A percentile compares a stretch with the other conserved stretches of the same genome.
These are phyloP conservation scores for Xerocomus nothofagi DNA, from an alignment of 1,284 basidiomycete genomes.

Conservation along the genomic window DNA sequence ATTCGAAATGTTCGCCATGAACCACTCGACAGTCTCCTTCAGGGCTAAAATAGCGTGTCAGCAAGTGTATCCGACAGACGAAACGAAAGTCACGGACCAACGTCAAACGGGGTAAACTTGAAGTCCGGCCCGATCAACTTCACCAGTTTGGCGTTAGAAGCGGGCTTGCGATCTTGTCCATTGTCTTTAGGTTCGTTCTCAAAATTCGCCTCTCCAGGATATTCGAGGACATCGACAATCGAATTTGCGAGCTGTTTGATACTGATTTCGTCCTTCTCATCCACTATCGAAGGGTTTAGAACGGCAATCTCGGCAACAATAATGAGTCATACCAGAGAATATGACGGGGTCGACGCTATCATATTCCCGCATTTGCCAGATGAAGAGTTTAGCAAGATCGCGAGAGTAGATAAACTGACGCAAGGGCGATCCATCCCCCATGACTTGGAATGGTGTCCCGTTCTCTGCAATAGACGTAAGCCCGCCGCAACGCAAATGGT, in stretches of 20 bases:
- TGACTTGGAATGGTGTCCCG: slow-evolving; percentile 77
- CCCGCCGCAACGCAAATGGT: not conserved
- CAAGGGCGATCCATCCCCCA: slow-evolving; percentile 83
- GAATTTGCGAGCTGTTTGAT: slow-evolving; percentile 84
- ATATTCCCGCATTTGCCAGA: slow-evolving; percentile 89
- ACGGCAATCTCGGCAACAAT: not conserved
- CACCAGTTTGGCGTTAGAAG: slow-evolving; percentile 84
- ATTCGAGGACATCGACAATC: slow-evolving; percentile 77
- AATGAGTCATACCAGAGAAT: slow-evolving; percentile 60
- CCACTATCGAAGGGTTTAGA: slow-evolving; percentile 49
- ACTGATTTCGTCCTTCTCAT: slow-evolving; percentile 87
- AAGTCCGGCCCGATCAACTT: slow-evolving; percentile 65
- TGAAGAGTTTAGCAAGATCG: slow-evolving; percentile 89
- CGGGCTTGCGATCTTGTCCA: slow-evolving; percentile 91
- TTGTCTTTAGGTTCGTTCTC: slow-evolving; percentile 54
- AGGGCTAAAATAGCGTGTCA: slow-evolving; percentile 48
- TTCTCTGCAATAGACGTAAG: slow-evolving; percentile 58
- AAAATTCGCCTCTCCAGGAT: slow-evolving; percentile 49
- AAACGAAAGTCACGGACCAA: slow-evolving; percentile 50
- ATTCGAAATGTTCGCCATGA: slow-evolving; percentile 69
- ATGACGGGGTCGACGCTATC: slow-evolving; percentile 88
- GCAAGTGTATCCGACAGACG: not conserved
- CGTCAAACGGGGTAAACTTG: slow-evolving; percentile 82
- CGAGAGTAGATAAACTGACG: slow-evolving; percentile 94
- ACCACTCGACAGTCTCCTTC: slow-evolving; percentile 74